phyloP scores from a whole-genome alignment of 2,329 filamentous ascomycete species.

The Bipolaris sorokiniana region DNA sequence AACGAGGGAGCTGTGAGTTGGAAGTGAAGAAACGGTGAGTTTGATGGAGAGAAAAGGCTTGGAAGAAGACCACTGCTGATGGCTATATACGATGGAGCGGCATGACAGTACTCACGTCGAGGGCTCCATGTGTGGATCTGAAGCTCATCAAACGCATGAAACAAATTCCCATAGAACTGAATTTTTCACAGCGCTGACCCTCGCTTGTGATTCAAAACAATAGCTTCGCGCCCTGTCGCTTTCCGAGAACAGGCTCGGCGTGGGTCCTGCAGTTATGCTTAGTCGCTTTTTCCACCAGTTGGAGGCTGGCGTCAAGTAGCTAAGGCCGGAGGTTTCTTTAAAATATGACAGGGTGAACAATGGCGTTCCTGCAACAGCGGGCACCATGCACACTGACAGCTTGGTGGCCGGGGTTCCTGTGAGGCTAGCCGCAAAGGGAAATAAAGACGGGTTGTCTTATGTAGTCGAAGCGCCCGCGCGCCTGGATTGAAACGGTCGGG shows the following conservation, averaged over 20 bases:
- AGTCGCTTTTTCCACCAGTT: constrained; percentile 39
- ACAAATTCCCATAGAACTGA: constrained; percentile 28
- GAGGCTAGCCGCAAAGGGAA: constrained; percentile 20
- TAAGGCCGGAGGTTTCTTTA: constrained; percentile 24
- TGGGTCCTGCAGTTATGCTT: constrained; percentile 31
- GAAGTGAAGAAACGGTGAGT: constrained; percentile 32
- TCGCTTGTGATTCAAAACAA: constrained; percentile 25
- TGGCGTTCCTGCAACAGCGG: constrained; percentile 32
- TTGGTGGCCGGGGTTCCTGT: constrained; percentile 17
- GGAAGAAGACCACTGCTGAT: constrained; percentile 2
- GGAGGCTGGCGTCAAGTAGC: constrained; percentile 8
- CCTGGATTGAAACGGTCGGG: constrained; percentile 45
- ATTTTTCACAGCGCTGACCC: constrained; percentile 29
- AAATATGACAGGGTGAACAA: constrained; percentile 25
- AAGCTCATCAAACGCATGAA: constrained; percentile 47
- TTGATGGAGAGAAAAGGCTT: constrained; percentile 15
- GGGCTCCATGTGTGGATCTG: constrained; percentile 35
- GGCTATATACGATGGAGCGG: constrained; percentile 29
- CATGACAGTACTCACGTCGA: constrained; percentile 20
- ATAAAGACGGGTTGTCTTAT: constrained; percentile 32
- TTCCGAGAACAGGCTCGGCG: constrained; percentile 22
- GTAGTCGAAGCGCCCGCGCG: constrained; percentile 35
- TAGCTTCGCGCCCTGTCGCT: constrained; percentile 19
- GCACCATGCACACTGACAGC: constrained; percentile 25
- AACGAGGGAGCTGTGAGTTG: constrained; percentile 35